Percentiles rank a stretch among this genome's conserved stretches.
Evolutionary conservation across 2,329 filamentous ascomycete species (phyloP).

Genomic region (Monosporascus ibericus): DNA sequence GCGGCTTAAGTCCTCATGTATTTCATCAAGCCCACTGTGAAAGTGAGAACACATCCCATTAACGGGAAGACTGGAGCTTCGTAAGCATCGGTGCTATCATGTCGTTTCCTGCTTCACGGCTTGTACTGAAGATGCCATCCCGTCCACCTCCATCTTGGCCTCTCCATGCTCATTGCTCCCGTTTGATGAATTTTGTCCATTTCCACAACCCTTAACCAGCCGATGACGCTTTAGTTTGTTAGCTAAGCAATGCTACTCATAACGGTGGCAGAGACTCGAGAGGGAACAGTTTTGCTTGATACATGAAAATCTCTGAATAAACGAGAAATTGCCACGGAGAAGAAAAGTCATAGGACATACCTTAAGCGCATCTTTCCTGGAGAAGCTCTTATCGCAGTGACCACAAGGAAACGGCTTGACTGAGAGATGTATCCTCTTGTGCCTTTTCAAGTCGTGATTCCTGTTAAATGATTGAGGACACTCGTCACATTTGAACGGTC

Average conservation of each 20-base stretch:
- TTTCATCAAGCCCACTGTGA: neutral
- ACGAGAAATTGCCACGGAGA: neutral
- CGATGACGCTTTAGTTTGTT: slow-evolving; percentile 46
- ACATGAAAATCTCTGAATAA: neutral
- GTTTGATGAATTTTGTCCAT: slow-evolving; percentile 22
- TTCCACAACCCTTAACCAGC: slow-evolving; percentile 59
- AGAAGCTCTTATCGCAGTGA: slow-evolving; percentile 94
- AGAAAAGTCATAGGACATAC: slow-evolving; percentile 39
- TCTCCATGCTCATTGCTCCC: slow-evolving; percentile 1
- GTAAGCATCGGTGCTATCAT: neutral
- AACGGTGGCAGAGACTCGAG: neutral
- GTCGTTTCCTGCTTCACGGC: neutral
- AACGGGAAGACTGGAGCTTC: neutral
- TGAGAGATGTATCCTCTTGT: slow-evolving; percentile 89
- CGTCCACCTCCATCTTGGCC: neutral
- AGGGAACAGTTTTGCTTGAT: slow-evolving; percentile 18
- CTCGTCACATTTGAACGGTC: slow-evolving; percentile 90
- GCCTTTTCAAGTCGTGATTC: slow-evolving; percentile 92
- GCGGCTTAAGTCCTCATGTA: neutral
- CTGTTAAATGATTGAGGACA: slow-evolving; percentile 93
- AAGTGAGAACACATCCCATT: neutral
- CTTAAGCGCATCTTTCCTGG: slow-evolving; percentile 93
- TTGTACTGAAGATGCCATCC: neutral
- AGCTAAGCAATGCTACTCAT: slow-evolving; percentile 2
- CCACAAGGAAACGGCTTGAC: slow-evolving; percentile 93